Percentiles rank a stretch among this genome's conserved stretches.
phyloP scores from a whole-genome alignment of 441 rosid genomes.

The Pelargonium citronellum region DNA sequence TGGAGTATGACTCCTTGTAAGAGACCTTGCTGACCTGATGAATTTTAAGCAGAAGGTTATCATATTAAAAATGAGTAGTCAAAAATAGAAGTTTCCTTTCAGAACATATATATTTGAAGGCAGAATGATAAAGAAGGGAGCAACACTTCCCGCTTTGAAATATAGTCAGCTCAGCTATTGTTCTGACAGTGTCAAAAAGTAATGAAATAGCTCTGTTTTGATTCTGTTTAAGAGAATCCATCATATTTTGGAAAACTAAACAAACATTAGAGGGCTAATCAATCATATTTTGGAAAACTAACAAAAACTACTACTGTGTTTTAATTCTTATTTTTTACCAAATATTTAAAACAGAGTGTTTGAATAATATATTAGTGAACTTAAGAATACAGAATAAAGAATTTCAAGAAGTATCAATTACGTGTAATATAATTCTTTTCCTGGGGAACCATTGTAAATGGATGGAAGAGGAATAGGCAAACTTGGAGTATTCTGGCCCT shows the following conservation, averaged over 20 bases:
- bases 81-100: not conserved
- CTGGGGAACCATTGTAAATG: slow-evolving; percentile 37
- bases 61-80: not conserved
- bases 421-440: slow-evolving; percentile 59
- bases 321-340: not conserved
- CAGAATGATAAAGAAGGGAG: not conserved
- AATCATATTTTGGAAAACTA: too few relatives aligned
- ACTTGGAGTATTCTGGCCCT: slow-evolving; percentile 31
- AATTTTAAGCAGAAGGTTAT: slow-evolving; percentile 5
- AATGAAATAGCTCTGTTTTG: too few relatives aligned
- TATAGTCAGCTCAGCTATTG: too few relatives aligned
- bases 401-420: slow-evolving; percentile 28
- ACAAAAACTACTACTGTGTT: not conserved
- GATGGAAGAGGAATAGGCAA: slow-evolving; percentile 64
- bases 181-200: too few relatives aligned
- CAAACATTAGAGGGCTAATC: too few relatives aligned
- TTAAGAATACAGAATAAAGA: not conserved
- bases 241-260: too few relatives aligned
- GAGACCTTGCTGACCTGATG: slow-evolving; percentile 75
- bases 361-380: not conserved
- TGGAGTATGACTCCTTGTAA: slow-evolving; percentile 71
- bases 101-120: slow-evolving; percentile 1
- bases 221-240: too few relatives aligned
- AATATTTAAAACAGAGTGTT: not conserved
- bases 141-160: too few relatives aligned